phyloP scores from a whole-genome alignment of 73 alveolate species.

The Breviolum minutum region DNA sequence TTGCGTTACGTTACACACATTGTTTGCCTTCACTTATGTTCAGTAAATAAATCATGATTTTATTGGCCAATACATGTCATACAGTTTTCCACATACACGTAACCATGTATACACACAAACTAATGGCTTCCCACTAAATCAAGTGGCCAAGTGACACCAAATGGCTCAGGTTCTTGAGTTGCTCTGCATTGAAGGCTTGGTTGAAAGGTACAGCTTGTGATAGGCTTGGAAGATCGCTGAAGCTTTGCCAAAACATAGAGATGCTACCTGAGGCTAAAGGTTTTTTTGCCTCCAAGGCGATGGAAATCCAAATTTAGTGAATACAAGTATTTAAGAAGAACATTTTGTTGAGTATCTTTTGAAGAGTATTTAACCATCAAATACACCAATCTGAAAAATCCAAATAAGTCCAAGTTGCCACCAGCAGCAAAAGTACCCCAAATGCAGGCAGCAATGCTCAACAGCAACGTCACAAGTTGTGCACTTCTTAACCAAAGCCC shows the following conservation, averaged over 20 bases:
- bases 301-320: too few species aligned
- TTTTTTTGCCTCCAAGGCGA: not conserved
- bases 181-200: slow-evolving; percentile 3
- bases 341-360: too few species aligned
- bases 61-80: too few species aligned
- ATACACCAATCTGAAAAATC: too few species aligned
- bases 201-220: not conserved
- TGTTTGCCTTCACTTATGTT: too few species aligned
- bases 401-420: too few species aligned
- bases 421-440: not conserved
- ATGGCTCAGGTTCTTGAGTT: slow-evolving; percentile 30
- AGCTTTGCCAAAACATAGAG: not conserved
- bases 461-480: not conserved
- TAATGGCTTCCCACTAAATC: not conserved
- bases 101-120: too few species aligned
- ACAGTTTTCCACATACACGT: too few species aligned
- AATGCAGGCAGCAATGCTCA: slow-evolving; percentile 17
- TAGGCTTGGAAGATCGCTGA: not conserved
- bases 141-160: slow-evolving; percentile 18
- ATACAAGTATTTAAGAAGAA: too few species aligned
- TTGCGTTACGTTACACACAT: too few species aligned
- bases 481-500: not conserved
- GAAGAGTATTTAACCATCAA: too few species aligned
- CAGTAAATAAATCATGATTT: too few species aligned
- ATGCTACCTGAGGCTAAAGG: not conserved